Conservation (phyloP, 192 early-diverging fungal genomes). For the Coemansia sp. region DNA sequence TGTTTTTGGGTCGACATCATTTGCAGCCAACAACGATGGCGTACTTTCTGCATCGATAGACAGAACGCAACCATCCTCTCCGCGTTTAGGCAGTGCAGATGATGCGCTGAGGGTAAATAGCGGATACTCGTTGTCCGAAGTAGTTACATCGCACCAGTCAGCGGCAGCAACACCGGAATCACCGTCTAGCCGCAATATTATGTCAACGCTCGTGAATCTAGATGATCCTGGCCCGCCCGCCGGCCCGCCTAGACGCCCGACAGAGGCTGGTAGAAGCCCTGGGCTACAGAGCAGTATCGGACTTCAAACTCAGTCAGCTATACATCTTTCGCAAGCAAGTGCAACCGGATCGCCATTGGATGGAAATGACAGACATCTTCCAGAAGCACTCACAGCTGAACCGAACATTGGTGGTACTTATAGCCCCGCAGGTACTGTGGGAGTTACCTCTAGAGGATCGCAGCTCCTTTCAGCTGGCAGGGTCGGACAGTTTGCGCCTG, state of each 20-base stretch:
- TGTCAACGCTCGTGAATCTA: conserved; percentile 36
- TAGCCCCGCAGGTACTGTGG: not conserved
- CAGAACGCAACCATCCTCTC: not conserved
- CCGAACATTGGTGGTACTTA: too few species aligned
- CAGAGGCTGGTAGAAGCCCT: conserved; percentile 1
- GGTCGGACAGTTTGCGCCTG: not conserved
- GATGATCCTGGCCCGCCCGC: conserved; percentile 4
- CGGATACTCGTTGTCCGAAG: conserved; percentile 21
- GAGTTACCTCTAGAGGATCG: not conserved
- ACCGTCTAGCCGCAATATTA: conserved; percentile 23
- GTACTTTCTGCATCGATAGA: not conserved
- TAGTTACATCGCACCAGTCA: conserved; percentile 1
- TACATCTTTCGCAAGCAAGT: not conserved
- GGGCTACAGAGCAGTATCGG: not conserved
- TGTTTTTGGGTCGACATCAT: not conserved
- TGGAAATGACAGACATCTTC: not conserved
- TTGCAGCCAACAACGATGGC: not conserved
- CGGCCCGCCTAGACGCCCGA: not conserved
- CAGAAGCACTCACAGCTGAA: not conserved
- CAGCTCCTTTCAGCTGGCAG: not conserved
- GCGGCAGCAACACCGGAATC: conserved; percentile 31
- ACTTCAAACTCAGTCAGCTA: not conserved
- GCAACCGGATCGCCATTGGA: not conserved
- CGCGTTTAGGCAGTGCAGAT: conserved; percentile 14
- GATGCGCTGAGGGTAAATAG: conserved; percentile 11